These are phyloP conservation scores for Solanum aculeatissimum DNA, from an alignment of 305 asterid species.

Conservation along the genomic window DNA sequence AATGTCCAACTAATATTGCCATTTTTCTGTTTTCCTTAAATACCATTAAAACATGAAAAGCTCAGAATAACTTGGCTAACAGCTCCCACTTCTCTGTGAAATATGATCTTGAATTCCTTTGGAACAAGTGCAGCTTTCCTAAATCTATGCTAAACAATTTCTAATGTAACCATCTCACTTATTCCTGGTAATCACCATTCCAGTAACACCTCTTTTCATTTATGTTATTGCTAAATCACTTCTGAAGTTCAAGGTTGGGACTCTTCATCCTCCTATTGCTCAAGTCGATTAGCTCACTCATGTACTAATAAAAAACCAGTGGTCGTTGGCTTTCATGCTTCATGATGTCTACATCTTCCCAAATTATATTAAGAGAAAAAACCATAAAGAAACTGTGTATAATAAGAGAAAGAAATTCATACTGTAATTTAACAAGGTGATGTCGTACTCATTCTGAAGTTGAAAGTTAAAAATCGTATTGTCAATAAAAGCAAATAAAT, in stretches of 20 bases:
- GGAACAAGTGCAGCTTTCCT: neutral
- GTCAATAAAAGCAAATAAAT: neutral
- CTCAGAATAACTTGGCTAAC: neutral
- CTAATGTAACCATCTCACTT: neutral
- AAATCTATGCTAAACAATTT: neutral
- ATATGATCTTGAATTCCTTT: neutral
- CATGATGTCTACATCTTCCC: neutral
- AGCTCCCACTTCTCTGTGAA: neutral
- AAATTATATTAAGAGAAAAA: neutral
- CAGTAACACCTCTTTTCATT: neutral
- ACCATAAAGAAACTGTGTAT: neutral
- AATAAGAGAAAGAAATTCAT: neutral
- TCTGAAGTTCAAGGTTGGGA: neutral
- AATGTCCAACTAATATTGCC: neutral
- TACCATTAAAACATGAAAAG: neutral
- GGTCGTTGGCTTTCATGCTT: neutral
- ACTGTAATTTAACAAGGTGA: neutral
- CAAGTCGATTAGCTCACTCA: neutral
- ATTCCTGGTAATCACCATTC: neutral
- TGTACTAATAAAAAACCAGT: neutral
- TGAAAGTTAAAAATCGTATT: neutral
- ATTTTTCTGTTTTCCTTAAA: neutral
- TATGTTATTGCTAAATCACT: neutral
- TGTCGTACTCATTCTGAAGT: neutral
- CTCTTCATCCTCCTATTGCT: neutral